phyloP scores from a whole-genome alignment of 163 green algal genomes.

The Prototheca wickerhamii region DNA sequence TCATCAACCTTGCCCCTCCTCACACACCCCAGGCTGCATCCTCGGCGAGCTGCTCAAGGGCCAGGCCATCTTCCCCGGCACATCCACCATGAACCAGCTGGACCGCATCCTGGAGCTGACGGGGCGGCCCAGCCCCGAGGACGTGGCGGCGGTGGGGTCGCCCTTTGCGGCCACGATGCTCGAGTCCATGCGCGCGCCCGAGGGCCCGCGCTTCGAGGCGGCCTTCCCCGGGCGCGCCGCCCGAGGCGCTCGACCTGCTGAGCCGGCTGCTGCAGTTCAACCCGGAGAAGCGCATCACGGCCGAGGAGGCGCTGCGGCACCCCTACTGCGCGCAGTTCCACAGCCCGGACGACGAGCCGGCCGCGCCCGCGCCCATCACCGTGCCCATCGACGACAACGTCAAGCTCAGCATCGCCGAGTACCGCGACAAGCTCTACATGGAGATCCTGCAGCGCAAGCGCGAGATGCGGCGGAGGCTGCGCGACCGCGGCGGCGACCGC shows the following conservation, averaged over 20 bases:
- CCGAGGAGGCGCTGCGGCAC: slow-evolving; percentile 81
- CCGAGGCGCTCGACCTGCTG: slow-evolving; percentile 73
- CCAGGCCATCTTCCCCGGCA: slow-evolving; percentile 91
- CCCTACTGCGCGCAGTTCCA: slow-evolving; percentile 95
- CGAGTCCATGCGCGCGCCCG: slow-evolving; percentile 64
- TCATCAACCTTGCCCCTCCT: neutral
- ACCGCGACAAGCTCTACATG: slow-evolving; percentile 83
- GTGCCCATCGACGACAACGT: slow-evolving; percentile 92
- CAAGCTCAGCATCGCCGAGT: slow-evolving; percentile 69
- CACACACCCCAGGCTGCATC: slow-evolving; percentile 70
- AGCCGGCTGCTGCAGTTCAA: slow-evolving; percentile 82
- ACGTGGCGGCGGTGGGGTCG: slow-evolving; percentile 69
- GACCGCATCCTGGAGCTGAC: slow-evolving; percentile 91
- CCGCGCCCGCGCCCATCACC: slow-evolving; percentile 54
- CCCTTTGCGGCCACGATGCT: slow-evolving; percentile 85
- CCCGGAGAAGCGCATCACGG: slow-evolving; percentile 82
- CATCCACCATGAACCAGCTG: slow-evolving; percentile 96
- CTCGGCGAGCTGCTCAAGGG: slow-evolving; percentile 87
- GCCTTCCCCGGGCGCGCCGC: slow-evolving; percentile 73
- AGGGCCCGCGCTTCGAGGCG: slow-evolving; percentile 48
- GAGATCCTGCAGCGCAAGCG: slow-evolving; percentile 91
- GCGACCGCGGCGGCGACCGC: slow-evolving; percentile 25
- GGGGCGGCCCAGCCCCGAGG: slow-evolving; percentile 43
- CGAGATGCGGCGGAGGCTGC: slow-evolving; percentile 49
- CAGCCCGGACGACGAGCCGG: slow-evolving; percentile 75